Evolutionary conservation across 192 early-diverging fungal species (phyloP), one percentile per base, ranked within the genome.

Genomic region (Umbelopsis vinacea): DNA sequence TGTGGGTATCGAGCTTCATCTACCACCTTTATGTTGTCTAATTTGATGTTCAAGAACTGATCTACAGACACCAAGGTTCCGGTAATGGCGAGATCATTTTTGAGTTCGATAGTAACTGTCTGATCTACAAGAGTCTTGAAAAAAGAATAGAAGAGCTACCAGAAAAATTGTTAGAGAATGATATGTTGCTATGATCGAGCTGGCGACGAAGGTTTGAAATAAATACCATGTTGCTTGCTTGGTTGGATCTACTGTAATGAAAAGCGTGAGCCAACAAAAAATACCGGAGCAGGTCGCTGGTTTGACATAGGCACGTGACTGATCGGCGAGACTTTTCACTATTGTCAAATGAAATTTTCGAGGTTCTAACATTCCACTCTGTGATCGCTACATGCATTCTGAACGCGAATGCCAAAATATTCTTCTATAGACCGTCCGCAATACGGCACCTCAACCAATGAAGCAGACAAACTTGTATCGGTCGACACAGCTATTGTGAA

Each of bases 111-210:
- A 9, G 94, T 96, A 21, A 99, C 96, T 67, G 89, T 82, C 75
- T 97, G 92, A 11, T 96, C 96, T 24, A 99, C 93, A 23, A 98
- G 89, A 1, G 97, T 99, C 82, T 99, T 99, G 89, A 99, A 99
- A 76, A 99, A 98, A 37, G 96, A 98, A 81, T 98, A 99, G 74
- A 99, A 99, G n/a, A 99, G 85, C 96, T 97, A 77, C 17, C n/a
- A n/a, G n/a, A 69, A 14, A 68, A 21, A 8, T 29, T 6, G 47
- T 19, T 22, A 54, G 53, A 26, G 26, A 26, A 11, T 24, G 11
- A 8, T 29, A 8, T 12, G 4, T 24, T 8, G 23, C 24, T 54
- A n/a, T 2, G 12, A 8, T 54, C 23, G 53, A 26, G 4, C 53
- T 10, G 23, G 12, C 6, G 6, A 26, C 9, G n/a, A 9, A 54